Evolutionary conservation across 1,139 yeast species (phyloP), one percentile per base, ranked within the genome.

Genomic region (Geotrichum reessii): DNA sequence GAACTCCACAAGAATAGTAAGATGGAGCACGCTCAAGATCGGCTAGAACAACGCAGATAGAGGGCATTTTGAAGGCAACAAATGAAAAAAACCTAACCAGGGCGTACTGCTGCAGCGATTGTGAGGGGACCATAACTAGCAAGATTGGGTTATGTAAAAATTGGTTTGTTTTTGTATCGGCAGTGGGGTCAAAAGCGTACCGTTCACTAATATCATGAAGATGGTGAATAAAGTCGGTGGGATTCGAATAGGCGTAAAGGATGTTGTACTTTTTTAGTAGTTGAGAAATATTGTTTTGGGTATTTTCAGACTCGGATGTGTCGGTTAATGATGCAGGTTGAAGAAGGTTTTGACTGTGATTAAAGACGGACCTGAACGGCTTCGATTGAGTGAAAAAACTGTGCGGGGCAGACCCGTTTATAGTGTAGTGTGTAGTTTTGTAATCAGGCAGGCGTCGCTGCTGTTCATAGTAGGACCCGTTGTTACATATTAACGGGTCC

Each of bases 71-170:
- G 55, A 52, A 59, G 9, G 56, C 52, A 9, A 53, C 47, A 33
- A 53, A 59, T 7, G 58, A 52, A 19, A 53, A 31, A 44, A 53
- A 59, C 17, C 61, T 57, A 8, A 59, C 50, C 2, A 59, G 50
- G 14, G 61, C 53, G n/a, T 50, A 40, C 11, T 59, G 52, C 9
- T 27, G 57, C 19, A 24, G 50, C 14, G 57, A 31, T 14, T 49
- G 19, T 12, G 44, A 21, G 46, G 55, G 60, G 31, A 25, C 55
- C 57, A 48, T 54, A n/a, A 54, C 31, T 12, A 52, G 31, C 17
- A 52, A 25, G 17, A 50, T 28, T 27, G 55, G 55, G 28, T 42
- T 33, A 31, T 22, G 42, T n/a, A 47, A 27, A 47, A 8, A 22
- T 2, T 25, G 22, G n/a, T 19, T 51, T 9, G 55, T 25, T 7